Percentiles rank a stretch among this genome's conserved stretches.
phyloP scores from a whole-genome alignment of 352 stramenopile genomes.

The Lagenidium giganteum region DNA sequence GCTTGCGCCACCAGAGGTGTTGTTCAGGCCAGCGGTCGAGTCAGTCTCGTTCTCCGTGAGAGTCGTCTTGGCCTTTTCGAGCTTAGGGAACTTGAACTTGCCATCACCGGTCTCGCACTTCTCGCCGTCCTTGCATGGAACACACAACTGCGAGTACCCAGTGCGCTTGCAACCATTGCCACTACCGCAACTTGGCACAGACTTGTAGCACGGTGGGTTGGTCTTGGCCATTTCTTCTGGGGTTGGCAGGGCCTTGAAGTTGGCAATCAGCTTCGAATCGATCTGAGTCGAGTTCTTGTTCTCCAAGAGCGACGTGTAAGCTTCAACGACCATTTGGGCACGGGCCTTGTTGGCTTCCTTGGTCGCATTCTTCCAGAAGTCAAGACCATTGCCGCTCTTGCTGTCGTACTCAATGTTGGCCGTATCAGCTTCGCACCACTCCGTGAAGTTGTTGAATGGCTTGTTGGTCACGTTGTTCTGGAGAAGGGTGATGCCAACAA shows the following conservation, averaged over 20 bases:
- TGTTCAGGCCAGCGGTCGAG: too few relatives aligned
- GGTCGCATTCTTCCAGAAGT: slow-evolving; percentile 72
- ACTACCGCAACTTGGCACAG: slow-evolving; percentile 36
- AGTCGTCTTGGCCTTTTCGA: slow-evolving; percentile 44
- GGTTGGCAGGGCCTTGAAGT: slow-evolving; percentile 46
- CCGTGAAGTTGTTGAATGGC: slow-evolving; percentile 55
- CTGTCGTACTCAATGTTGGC: slow-evolving; percentile 58
- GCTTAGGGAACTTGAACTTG: slow-evolving; percentile 52
- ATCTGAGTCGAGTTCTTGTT: slow-evolving; percentile 43
- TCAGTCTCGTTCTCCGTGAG: too few relatives aligned
- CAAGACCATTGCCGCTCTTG: slow-evolving; percentile 27
- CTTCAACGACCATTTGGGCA: slow-evolving; percentile 35
- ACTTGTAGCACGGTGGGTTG: slow-evolving; percentile 76
- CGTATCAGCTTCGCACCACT: slow-evolving; percentile 52
- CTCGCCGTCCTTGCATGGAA: slow-evolving; percentile 30
- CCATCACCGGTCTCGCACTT: slow-evolving; percentile 31
- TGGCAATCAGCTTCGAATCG: slow-evolving; percentile 17
- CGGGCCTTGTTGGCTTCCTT: slow-evolving; percentile 41
- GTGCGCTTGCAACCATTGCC: slow-evolving; percentile 59
- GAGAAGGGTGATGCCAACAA: slow-evolving; percentile 71
- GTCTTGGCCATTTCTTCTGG: slow-evolving; percentile 27
- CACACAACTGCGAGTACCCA: slow-evolving; percentile 73
- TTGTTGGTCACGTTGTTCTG: slow-evolving; percentile 38
- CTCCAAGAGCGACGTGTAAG: slow-evolving; percentile 36
- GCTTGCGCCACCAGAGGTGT: too few relatives aligned